Base-by-base conservation (phyloP, 2,329 filamentous ascomycete genomes). In the Calonectria ilicicola region DNA sequence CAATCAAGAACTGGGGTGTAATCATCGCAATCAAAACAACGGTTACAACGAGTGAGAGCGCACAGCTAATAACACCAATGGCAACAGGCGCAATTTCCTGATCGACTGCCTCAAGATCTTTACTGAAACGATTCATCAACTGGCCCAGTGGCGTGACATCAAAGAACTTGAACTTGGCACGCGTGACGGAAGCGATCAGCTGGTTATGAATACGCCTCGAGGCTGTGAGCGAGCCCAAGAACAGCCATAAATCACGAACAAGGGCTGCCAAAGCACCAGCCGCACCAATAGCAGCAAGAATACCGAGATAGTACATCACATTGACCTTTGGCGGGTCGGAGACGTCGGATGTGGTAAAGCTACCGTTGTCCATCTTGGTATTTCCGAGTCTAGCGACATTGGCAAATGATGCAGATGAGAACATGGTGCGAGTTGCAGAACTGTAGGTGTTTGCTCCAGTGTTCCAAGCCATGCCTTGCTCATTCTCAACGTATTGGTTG, bases 51-150 rank as follows among this genome's bases (percentile, higher is more conserved):
- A 98, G 89, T 38, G 88, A 90, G 72, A 93, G 85, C 1, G 86
- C 89, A 78, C 90, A 93, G n/a, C 87, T 89, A 84, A 93, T 90
- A 65, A 93, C 90, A 67, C 91, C 91, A 77, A 98, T 96, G 26
- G 97, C 96, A 47, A 97, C 92, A 2, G 96, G 95, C 0, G 97
- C 96, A 70, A 99, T 94, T 83, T 99, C 97, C 82, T 99, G 97
- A 78, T 99, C 97, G 23, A 99, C 90, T 14, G 95, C 92, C 83
- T 99, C 96, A 17, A 99, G 91, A 82, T 99, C 97, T 84, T 98
- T 98, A 82, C 96, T 98, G 86, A 99, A 99, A 23, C 97, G 92
- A 84, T 99, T 99, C 93, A 98, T 98, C 80, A 99, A 89, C 84
- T 98, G 96, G 15, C 97, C 97, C 0, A 98, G 90, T 2, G 97